Evolutionary conservation across 2,329 filamentous ascomycete genomes (phyloP), one percentile per base, ranked within the genome.

Genomic region (Phaeosphaeriaceae sp.): DNA sequence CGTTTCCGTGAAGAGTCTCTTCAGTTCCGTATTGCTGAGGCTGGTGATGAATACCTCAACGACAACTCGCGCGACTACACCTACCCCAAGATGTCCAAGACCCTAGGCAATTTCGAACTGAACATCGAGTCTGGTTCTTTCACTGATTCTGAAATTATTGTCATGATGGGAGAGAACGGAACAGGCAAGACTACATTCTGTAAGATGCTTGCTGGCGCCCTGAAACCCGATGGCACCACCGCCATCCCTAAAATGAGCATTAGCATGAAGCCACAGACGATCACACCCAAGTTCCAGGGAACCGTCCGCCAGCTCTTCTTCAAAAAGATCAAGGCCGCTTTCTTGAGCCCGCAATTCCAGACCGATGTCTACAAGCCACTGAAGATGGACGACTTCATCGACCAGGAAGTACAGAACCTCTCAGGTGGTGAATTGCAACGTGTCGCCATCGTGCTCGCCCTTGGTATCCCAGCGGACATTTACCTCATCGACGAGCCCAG

Each of bases 121-220:
- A 86, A 81, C 57, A 89, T 99, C 66, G 91, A 98, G 48, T 57
- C 86, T 22, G 95, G 96, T 69, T 85, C 89, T 60, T 99, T 99
- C 77, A 98, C 95, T 20, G 94, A 99, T 78, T 99, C 95, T 0
- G 95, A 99, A 77, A 99, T 99, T 69, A 88, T 99, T 57, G 95
- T 99, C 80, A 96, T 99, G 92, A 98, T 99, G 95, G 95, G 95
- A 69, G 94, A 98, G 84, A 99, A 99, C 81, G 95, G 95, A 81
- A 99, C 96, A 36, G 96, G 96, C 78, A 97, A 99, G 86, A 99
- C 95, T 1, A 99, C 95, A 5, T 99, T 99, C 86, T 98, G 94
- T 85, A 92, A 90, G 76, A 90, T 99, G 82, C 85, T 99, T 67
- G 95, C 95, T 57, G 96, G 96, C 76, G 92, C 91, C 41, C 86